Conservation (phyloP, 2,329 filamentous ascomycete genomes). For the Fusarium abutilonis region DNA sequence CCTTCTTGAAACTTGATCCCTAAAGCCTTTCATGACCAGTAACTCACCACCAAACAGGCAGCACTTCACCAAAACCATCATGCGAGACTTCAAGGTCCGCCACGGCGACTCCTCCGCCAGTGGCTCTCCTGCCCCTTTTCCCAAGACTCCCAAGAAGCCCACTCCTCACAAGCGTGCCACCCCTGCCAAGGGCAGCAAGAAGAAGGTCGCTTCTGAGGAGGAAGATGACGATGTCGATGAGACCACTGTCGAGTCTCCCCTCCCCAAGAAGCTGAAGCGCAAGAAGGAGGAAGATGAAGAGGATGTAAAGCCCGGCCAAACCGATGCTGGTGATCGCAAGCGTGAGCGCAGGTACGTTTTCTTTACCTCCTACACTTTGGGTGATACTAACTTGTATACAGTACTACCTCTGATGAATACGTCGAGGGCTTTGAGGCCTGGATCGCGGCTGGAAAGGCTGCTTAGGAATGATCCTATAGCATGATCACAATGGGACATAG, state of each 20-base stretch:
- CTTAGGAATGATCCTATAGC: background rate
- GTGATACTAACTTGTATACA: constrained; percentile 17
- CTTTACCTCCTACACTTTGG: background rate
- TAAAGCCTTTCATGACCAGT: background rate
- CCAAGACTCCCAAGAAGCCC: constrained; percentile 39
- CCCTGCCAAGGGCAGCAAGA: constrained; percentile 31
- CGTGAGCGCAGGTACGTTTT: constrained; percentile 36
- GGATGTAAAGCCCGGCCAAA: constrained; percentile 34
- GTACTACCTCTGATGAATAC: constrained; percentile 21
- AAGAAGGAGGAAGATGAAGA: constrained; percentile 37
- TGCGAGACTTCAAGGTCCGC: constrained; percentile 50
- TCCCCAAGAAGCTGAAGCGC: constrained; percentile 47
- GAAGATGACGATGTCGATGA: constrained; percentile 31
- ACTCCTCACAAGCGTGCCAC: constrained; percentile 34
- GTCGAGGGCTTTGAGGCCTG: constrained; percentile 28
- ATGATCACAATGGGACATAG: background rate
- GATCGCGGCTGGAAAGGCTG: constrained; percentile 1
- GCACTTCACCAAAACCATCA: constrained; percentile 53
- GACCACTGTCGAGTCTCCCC: constrained; percentile 23
- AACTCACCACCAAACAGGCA: constrained; percentile 45
- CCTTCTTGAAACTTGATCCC: background rate
- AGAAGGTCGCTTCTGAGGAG: constrained; percentile 24
- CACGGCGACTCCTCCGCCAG: constrained; percentile 24
- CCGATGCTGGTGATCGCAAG: background rate
- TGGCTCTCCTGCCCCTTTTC: constrained; percentile 14